A percentile compares a stretch with the other conserved stretches of the same genome.
Evolutionary conservation across 805 yeast species (phyloP).

Genomic region (Schwanniomyces pseudopolymorphus): DNA sequence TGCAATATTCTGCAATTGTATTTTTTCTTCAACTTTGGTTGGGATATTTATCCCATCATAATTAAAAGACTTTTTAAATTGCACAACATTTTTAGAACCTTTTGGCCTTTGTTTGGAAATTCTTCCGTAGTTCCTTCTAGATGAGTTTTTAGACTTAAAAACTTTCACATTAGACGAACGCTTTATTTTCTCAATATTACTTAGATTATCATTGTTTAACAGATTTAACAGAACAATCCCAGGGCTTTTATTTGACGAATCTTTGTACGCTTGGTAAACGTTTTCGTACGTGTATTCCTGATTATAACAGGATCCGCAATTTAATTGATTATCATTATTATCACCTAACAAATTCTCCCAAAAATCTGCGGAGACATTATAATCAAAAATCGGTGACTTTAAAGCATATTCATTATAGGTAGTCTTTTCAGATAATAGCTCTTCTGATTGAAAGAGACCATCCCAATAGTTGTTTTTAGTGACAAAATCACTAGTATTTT

Average conservation of each 20-base stretch:
- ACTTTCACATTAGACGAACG: not conserved
- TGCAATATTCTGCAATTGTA: constrained; percentile 2
- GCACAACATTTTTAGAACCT: constrained; percentile 5
- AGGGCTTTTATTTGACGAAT: not conserved
- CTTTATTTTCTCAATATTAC: not conserved
- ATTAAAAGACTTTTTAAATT: constrained; percentile 2
- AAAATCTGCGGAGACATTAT: not conserved
- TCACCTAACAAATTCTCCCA: not conserved
- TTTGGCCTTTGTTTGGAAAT: constrained; percentile 6
- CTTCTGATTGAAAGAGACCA: not conserved
- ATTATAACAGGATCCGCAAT: not conserved
- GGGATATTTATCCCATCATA: constrained; percentile 2
- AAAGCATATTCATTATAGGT: not conserved
- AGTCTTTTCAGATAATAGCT: not conserved
- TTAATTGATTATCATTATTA: not conserved
- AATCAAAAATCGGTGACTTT: not conserved
- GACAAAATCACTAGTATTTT: not conserved
- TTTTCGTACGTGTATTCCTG: not conserved
- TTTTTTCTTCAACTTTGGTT: not conserved
- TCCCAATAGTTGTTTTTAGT: not conserved
- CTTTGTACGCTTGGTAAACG: not conserved
- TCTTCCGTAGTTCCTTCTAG: constrained; percentile 1
- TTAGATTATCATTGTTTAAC: too few species aligned
- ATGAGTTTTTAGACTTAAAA: not conserved
- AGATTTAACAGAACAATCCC: not conserved